Evolutionary conservation across 1,284 basidiomycete genomes (phyloP).

Genomic region (Ganoderma boninense): DNA sequence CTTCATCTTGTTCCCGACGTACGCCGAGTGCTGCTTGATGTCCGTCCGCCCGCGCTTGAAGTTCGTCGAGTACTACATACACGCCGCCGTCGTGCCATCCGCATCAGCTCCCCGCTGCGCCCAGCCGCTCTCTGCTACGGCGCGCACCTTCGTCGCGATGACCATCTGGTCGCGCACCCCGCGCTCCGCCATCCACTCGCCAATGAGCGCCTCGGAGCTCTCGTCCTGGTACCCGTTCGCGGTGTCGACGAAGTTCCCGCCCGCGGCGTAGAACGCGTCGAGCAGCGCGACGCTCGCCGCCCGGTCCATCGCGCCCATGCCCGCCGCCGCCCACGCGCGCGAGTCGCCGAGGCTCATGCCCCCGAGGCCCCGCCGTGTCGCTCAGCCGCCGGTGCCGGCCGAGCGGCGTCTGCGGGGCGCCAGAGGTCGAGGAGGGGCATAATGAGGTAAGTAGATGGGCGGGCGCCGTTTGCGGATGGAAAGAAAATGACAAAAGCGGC

Average conservation of each 20-base stretch:
- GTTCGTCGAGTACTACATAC: constrained; percentile 23
- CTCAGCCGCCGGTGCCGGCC: constrained; percentile 54
- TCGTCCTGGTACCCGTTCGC: constrained; percentile 53
- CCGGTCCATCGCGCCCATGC: constrained; percentile 48
- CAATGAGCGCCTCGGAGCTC: constrained; percentile 43
- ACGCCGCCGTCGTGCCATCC: no score
- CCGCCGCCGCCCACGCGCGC: constrained; percentile 43
- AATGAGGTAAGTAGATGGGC: no score
- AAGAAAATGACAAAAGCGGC: no score
- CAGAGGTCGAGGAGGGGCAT: constrained; percentile 5
- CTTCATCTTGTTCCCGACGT: constrained; percentile 54
- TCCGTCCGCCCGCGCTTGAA: constrained; percentile 16
- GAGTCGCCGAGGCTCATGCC: constrained; percentile 56
- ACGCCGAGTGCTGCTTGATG: constrained; percentile 34
- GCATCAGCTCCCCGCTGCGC: no score
- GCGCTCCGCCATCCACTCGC: constrained; percentile 52
- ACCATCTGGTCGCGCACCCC: constrained; percentile 51
- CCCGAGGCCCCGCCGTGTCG: constrained; percentile 48
- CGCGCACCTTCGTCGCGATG: constrained; percentile 47
- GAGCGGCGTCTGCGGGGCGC: constrained; percentile 42
- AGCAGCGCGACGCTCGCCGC: constrained; percentile 52
- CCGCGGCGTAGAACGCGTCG: constrained; percentile 54
- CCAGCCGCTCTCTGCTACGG: no score
- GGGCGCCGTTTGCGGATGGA: no score
- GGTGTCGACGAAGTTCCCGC: constrained; percentile 66